Base-by-base conservation (phyloP, 495 filamentous ascomycete species). In the Emericellopsis terricola region DNA sequence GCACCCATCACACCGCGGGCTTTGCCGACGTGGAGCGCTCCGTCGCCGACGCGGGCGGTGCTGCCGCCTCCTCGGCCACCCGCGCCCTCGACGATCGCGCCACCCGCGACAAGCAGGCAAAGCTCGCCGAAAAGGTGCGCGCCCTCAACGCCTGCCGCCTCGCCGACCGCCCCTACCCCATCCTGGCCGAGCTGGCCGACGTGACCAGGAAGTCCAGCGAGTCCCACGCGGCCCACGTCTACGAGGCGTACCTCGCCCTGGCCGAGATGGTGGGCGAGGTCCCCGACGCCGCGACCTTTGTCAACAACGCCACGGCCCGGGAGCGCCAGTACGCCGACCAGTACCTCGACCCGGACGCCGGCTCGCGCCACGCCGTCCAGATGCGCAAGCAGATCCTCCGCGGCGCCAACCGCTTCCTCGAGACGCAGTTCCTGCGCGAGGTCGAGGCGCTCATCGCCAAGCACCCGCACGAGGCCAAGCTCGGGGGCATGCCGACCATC, bases 401-500 rank as follows among this genome's bases (percentile, higher is more conserved):
- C 38, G 84, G 85, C 3, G 84, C 81, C 19, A 73, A 77, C 39
- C 49, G 50, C 15, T 87, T 71, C 49, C 56, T 94, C 21, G 86
- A 94, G 48, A 74, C 65, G 39, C 60, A 68, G 41, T 71, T 89
- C 50, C 81, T 73, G 43, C 56, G 62, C 28, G 69, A 82, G 37
- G 60, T 94, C 26, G 78, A 92, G 41, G 56, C 48, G n/a, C 52
- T 75, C 15, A 77, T 96, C 37, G 56, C 68, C 19, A 87, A 79
- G 48, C 79, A 87, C 46, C 84, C 86, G 3, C 68, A 75, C 31
- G 84, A 94, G 49, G 91, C 89, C 8, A 82, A 81, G 46, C 59
- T 94, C 35, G 89, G 89, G 21, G 89, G 89, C 38, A 71, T 83
- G 23, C 89, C 89, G 1, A 81, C 81, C 29, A 71, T 78, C 2